Percentiles rank a stretch among this genome's conserved stretches.
Conservation (phyloP, 352 stramenopile species). For the Globisporangium radiosum region DNA sequence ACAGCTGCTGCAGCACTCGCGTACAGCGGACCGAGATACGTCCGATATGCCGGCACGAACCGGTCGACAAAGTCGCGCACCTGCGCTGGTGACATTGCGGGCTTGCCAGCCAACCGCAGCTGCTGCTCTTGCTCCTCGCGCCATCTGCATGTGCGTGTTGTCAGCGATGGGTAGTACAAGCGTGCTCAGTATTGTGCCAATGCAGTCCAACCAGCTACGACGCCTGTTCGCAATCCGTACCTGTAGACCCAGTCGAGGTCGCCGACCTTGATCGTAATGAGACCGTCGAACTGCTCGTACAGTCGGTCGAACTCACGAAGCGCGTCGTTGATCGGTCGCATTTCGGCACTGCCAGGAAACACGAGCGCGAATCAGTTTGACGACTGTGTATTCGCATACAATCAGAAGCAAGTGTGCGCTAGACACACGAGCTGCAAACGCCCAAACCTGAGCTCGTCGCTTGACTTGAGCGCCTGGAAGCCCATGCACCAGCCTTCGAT, state of each 20-base stretch:
- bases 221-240: conserved; percentile 21
- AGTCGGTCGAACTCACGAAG: conserved; percentile 55
- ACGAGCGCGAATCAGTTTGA: background rate
- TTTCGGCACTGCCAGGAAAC: conserved; percentile 28
- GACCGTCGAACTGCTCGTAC: conserved; percentile 56
- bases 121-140: conserved; percentile 73
- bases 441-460: conserved; percentile 27
- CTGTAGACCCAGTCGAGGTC: conserved; percentile 78
- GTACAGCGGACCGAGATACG: conserved; percentile 65
- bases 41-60: conserved; percentile 81
- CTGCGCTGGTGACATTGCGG: conserved; percentile 51
- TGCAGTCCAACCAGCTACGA: background rate
- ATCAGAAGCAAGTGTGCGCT: background rate
- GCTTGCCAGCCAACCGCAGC: conserved; percentile 48
- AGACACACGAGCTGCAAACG: background rate
- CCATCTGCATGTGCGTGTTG: conserved; percentile 35
- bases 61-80: conserved; percentile 84
- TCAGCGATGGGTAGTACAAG: background rate
- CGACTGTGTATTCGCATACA: background rate
- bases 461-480: conserved; percentile 50
- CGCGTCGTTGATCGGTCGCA: conserved; percentile 61
- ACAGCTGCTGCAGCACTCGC: conserved; percentile 1
- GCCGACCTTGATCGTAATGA: conserved; percentile 72
- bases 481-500: conserved; percentile 86
- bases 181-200: background rate